A percentile compares a stretch with the other conserved stretches of the same genome.
Conservation (phyloP, 2,329 filamentous ascomycete species). For the Coleophoma eucalyptorum region DNA sequence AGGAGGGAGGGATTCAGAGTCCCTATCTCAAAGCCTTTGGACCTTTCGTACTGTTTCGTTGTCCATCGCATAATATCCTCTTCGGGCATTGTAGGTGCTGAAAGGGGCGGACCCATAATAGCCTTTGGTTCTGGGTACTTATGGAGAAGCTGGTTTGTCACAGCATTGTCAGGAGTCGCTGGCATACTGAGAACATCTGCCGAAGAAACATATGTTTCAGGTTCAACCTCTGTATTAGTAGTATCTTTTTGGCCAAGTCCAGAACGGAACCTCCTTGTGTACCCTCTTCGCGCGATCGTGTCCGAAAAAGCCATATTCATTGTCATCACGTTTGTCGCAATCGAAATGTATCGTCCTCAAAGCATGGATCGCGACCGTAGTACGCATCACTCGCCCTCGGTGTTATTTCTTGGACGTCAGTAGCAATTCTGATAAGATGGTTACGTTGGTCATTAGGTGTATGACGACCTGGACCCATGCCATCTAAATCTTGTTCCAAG, state of each 20-base stretch:
- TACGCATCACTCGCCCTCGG: conserved; percentile 2
- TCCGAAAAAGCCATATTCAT: conserved; percentile 5
- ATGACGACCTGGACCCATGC: not conserved
- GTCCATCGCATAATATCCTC: conserved; percentile 2
- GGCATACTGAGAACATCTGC: not conserved
- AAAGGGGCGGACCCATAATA: not conserved
- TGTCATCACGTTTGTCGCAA: conserved; percentile 4
- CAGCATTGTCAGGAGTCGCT: not conserved
- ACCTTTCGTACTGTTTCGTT: not conserved
- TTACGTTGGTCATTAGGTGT: not conserved
- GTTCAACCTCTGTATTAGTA: too few relatives aligned
- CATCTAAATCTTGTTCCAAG: not conserved
- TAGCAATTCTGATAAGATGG: not conserved
- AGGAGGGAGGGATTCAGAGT: conserved; percentile 29
- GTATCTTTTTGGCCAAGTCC: too few relatives aligned
- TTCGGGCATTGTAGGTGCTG: not conserved
- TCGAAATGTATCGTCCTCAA: conserved; percentile 2
- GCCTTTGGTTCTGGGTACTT: not conserved
- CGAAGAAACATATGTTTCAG: not conserved
- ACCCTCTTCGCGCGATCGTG: not conserved
- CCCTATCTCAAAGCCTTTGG: conserved; percentile 8
- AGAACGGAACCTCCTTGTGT: not conserved
- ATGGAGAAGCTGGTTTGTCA: not conserved
- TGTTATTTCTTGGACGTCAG: not conserved
- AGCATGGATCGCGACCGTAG: conserved; percentile 4